Percentiles rank a stretch among this genome's conserved stretches.
These are phyloP conservation scores for Setaria viridis DNA, from an alignment of 202 grass and related monocot species.

Conservation along the genomic window DNA sequence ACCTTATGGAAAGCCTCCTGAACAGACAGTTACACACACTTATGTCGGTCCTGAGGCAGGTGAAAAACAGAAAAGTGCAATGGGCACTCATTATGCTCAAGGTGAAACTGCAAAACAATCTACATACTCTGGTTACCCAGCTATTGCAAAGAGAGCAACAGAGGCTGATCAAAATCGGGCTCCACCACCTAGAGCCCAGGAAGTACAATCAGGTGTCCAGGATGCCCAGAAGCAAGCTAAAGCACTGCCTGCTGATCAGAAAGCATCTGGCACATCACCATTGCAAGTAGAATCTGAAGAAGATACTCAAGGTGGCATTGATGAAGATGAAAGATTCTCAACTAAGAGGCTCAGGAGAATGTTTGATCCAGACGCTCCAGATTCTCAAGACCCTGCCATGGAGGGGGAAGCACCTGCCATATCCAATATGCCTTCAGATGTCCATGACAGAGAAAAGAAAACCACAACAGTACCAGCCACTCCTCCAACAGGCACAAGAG, in stretches of 20 bases:
- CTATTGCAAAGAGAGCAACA: conserved; percentile 32
- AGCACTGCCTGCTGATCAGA: no score
- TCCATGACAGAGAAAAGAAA: conserved; percentile 30
- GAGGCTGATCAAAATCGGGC: conserved; percentile 30
- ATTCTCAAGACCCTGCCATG: conserved; percentile 20
- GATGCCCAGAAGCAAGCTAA: no score
- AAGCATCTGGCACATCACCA: no score
- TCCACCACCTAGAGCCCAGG: not conserved
- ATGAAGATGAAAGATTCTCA: conserved; percentile 43
- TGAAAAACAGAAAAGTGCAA: conserved; percentile 26
- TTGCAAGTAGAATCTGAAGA: conserved; percentile 1
- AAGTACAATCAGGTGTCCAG: no score
- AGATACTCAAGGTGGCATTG: not conserved
- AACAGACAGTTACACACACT: conserved; percentile 7
- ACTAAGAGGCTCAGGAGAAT: conserved; percentile 50
- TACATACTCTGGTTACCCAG: conserved; percentile 7
- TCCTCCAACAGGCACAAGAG: conserved; percentile 6
- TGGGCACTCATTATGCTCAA: conserved; percentile 17
- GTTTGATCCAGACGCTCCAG: conserved; percentile 28
- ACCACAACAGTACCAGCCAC: not conserved
- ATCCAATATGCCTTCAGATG: conserved; percentile 31
- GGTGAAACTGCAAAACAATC: conserved; percentile 23
- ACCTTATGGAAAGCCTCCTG: conserved; percentile 4
- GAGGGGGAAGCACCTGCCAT: conserved; percentile 32
- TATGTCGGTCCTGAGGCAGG: not conserved